A percentile compares a stretch with the other conserved stretches of the same genome.
These are phyloP conservation scores for Candida quercuum DNA, from an alignment of 805 yeast genomes.

Conservation along the genomic window DNA sequence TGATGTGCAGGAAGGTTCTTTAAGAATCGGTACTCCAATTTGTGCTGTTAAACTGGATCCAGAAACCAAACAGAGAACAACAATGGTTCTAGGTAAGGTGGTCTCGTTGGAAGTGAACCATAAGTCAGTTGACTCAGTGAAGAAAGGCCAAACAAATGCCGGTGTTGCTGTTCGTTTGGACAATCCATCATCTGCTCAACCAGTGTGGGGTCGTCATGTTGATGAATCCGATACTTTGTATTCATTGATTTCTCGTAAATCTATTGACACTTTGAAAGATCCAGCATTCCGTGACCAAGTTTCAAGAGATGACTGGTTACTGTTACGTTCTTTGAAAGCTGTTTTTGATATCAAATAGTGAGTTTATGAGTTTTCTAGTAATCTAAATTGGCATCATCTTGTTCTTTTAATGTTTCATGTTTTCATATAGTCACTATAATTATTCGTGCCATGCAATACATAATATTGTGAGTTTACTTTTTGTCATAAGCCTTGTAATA, in stretches of 20 bases:
- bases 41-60: constrained; percentile 92
- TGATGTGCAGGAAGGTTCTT: constrained; percentile 87
- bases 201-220: constrained; percentile 98
- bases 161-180: constrained; percentile 99
- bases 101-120: constrained; percentile 95
- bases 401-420: background rate
- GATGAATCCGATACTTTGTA: constrained; percentile 88
- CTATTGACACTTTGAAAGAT: constrained; percentile 96
- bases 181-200: constrained; percentile 86
- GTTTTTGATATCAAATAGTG: constrained; percentile 67
- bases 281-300: constrained; percentile 96
- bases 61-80: constrained; percentile 64
- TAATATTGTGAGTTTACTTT: background rate
- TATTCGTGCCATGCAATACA: too few species aligned
- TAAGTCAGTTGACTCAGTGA: constrained; percentile 69
- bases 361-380: background rate
- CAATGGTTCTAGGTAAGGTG: constrained; percentile 78
- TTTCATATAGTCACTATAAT: too few species aligned
- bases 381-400: too few species aligned
- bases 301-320: constrained; percentile 91
- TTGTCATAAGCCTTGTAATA: background rate
- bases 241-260: constrained; percentile 83
- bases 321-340: constrained; percentile 82
- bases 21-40: constrained; percentile 91
- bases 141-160: constrained; percentile 93